Conservation (phyloP, 768 basidiomycete species). For the Psilocybe azurescens region DNA sequence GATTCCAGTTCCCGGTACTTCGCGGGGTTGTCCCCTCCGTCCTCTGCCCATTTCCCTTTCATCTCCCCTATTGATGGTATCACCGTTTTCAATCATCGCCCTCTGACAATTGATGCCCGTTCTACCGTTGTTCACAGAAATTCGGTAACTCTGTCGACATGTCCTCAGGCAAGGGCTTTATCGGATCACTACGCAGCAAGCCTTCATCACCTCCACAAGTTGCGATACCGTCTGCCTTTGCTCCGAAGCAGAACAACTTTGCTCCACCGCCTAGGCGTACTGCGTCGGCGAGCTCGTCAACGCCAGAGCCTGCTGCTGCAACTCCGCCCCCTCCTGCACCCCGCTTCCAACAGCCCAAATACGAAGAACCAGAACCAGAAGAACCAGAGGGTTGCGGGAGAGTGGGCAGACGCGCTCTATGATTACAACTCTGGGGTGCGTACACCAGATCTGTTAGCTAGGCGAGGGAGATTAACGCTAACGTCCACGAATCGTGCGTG, state of each 20-base stretch:
- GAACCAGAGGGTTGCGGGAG: conserved; percentile 49
- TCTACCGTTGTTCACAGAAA: conserved; percentile 43
- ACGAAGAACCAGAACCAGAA: conserved; percentile 38
- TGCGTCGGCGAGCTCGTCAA: conserved; percentile 29
- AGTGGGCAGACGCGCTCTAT: conserved; percentile 82
- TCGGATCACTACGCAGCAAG: conserved; percentile 50
- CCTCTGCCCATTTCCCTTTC: conserved; percentile 6
- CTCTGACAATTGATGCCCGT: conserved; percentile 3
- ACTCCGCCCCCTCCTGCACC: conserved; percentile 33
- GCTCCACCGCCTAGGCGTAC: conserved; percentile 55
- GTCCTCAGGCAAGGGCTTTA: conserved; percentile 51
- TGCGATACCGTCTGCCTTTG: conserved; percentile 44
- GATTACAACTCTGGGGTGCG: conserved; percentile 71
- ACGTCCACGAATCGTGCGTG: not conserved
- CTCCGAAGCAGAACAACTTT: conserved; percentile 46
- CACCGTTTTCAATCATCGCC: conserved; percentile 1
- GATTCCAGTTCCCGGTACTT: conserved; percentile 6
- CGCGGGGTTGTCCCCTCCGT: not conserved
- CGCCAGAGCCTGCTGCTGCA: conserved; percentile 25
- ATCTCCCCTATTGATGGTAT: conserved; percentile 14
- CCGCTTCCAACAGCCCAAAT: conserved; percentile 32
- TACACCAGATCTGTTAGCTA: not conserved
- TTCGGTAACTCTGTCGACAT: conserved; percentile 61
- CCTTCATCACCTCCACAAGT: conserved; percentile 41
- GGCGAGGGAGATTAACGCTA: not conserved